phyloP scores from a whole-genome alignment of 495 filamentous ascomycete genomes.

The Neurospora sp. region DNA sequence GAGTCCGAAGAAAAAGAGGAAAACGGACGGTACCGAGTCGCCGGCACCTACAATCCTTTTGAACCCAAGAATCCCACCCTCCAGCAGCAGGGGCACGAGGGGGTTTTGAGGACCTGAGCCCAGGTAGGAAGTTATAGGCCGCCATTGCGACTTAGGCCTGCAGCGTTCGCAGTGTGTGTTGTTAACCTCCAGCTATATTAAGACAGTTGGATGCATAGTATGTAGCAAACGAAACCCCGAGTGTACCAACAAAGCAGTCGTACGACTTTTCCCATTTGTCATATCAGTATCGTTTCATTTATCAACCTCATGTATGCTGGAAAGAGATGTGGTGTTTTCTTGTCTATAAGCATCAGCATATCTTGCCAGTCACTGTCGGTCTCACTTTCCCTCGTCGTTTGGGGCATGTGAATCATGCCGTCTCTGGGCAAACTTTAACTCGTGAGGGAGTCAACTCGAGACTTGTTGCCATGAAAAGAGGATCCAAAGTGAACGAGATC shows the following conservation, averaged over 20 bases:
- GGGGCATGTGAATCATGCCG: neutral
- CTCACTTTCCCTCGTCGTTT: neutral
- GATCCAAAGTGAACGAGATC: neutral
- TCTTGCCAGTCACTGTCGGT: neutral
- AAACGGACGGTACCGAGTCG: neutral
- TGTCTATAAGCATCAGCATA: neutral
- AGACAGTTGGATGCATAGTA: too few species aligned
- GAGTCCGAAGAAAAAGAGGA: neutral
- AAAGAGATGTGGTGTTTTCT: neutral
- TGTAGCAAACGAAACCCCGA: too few species aligned
- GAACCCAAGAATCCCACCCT: neutral
- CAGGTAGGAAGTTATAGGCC: neutral
- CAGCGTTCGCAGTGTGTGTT: neutral
- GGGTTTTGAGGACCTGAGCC: neutral
- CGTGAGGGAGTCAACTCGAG: neutral
- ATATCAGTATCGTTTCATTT: neutral
- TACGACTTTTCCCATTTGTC: neutral
- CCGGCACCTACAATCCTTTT: neutral
- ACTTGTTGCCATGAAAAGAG: neutral
- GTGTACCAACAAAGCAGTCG: neutral
- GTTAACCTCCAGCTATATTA: neutral
- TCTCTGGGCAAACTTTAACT: neutral
- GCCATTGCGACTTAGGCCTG: neutral
- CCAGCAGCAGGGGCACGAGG: neutral
- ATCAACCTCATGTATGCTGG: neutral